Percentiles rank a stretch among this genome's conserved stretches.
phyloP scores from a whole-genome alignment of 2,329 filamentous ascomycete species.

The Teratosphaeria pseudoeucalypti region DNA sequence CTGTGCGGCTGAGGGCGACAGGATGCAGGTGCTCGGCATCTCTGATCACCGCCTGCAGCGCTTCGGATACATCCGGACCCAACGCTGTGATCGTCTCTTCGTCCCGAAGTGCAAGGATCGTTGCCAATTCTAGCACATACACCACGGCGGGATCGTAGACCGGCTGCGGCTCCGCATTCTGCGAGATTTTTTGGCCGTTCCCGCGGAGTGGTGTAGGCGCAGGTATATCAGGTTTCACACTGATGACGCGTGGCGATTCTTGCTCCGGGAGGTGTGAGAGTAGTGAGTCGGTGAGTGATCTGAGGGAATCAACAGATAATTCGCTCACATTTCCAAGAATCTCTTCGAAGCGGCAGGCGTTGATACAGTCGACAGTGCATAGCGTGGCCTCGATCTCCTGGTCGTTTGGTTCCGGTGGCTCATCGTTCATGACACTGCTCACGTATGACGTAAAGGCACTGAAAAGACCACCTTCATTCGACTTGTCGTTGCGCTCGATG shows the following conservation, averaged over 20 bases:
- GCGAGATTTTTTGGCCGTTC: constrained; percentile 44
- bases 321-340: constrained; percentile 73
- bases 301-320: constrained; percentile 50
- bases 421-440: constrained; percentile 96
- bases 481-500: constrained; percentile 73
- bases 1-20: constrained; percentile 70
- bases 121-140: constrained; percentile 86
- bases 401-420: constrained; percentile 92
- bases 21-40: constrained; percentile 70
- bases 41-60: constrained; percentile 69
- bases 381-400: constrained; percentile 94
- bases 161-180: constrained; percentile 42
- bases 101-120: constrained; percentile 68
- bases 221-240: constrained; percentile 76
- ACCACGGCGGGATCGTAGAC: constrained; percentile 77
- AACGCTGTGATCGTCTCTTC: constrained; percentile 59
- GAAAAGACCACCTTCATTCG: constrained; percentile 74
- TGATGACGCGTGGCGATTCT: constrained; percentile 70
- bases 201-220: constrained; percentile 47
- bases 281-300: constrained; percentile 59
- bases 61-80: constrained; percentile 69
- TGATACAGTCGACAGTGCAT: constrained; percentile 88
- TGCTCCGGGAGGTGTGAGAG: constrained; percentile 73
- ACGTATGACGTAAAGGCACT: constrained; percentile 94
- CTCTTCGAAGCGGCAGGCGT: constrained; percentile 72